Conservation (phyloP, 176 grass and related monocot species). For the Aegilops longissima region DNA sequence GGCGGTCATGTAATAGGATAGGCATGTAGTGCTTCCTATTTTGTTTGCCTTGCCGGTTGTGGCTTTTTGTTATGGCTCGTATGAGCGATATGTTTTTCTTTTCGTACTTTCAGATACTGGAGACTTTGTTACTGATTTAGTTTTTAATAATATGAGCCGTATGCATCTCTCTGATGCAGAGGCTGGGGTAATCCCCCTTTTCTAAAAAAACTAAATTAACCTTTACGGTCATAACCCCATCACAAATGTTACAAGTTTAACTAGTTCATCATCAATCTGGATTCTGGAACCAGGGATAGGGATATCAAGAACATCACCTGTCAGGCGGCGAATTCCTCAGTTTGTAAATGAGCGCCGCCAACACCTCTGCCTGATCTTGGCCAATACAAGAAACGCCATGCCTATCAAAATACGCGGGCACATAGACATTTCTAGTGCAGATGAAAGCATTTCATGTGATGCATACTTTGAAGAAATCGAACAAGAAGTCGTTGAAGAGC, state of each 20-base stretch:
- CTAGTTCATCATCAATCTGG: background rate
- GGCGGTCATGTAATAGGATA: no score
- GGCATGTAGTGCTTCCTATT: no score
- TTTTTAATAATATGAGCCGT: no score
- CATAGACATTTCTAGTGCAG: background rate
- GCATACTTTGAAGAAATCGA: constrained; percentile 82
- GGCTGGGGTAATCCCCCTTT: no score
- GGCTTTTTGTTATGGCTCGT: no score
- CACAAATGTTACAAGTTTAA: background rate
- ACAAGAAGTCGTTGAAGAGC: constrained; percentile 76
- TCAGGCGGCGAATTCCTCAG: constrained; percentile 74
- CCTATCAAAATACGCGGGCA: constrained; percentile 2
- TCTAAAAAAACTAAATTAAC: background rate
- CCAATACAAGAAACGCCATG: constrained; percentile 15
- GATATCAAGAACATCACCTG: constrained; percentile 50
- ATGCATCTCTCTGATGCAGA: no score
- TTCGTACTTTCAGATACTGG: no score
- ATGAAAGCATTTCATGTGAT: background rate
- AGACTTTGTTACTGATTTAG: no score
- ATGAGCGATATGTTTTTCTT: no score
- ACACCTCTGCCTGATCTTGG: constrained; percentile 86
- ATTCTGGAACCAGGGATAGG: background rate
- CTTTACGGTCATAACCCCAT: background rate
- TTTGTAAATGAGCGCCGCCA: constrained; percentile 81
- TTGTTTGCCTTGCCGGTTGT: no score